Base-by-base conservation (phyloP, 805 yeast species). In the Zygoascus tannicola region DNA sequence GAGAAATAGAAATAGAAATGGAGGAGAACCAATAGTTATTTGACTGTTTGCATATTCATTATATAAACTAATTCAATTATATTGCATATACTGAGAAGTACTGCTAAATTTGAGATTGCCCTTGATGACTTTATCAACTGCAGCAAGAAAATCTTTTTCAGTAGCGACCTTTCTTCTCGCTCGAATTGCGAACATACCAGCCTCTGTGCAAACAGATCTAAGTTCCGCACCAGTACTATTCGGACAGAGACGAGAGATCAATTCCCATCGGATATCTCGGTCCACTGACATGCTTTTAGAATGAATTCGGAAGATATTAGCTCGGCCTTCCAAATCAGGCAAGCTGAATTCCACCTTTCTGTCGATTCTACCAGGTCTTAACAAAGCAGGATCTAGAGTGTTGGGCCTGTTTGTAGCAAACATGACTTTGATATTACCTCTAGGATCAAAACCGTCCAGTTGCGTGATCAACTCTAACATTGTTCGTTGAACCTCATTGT, bases 141-240 rank as follows among this genome's bases (percentile, higher is more conserved):
- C 95, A 55, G 90, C 87, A 57, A 92, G 71, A 74, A 92, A 92
- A 65, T 92, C 99, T 73, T 92, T 92, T 64, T 92, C 99, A 22
- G 94, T 82, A 32, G 98, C 97, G 35, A 92, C 96, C 71, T 92
- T 92, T 70, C 98, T 78, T 67, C 99, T 80, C 16, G 97, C 96
- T 58, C 99, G 79, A 44, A 92, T 92, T 37, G 99, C 98, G 72
- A 88, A 92, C 98, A 92, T 92, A 57, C 99, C 99, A 3, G 98
- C 98, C 66, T 92, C 99, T 1, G 98, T 92, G 66, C 98, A 92
- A 15, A 92, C 98, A 4, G 97, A 90, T 62, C 98, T 81, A 56
- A 92, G 73, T 69, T 92, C 98, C 2, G 99, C 99, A 65, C 99
- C 99, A 1, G 98, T 92, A 16, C 95, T 83, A 63, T 94, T 92